Evolutionary conservation across 805 yeast species (phyloP).

Genomic region (Blastobotrys chiropterorum): DNA sequence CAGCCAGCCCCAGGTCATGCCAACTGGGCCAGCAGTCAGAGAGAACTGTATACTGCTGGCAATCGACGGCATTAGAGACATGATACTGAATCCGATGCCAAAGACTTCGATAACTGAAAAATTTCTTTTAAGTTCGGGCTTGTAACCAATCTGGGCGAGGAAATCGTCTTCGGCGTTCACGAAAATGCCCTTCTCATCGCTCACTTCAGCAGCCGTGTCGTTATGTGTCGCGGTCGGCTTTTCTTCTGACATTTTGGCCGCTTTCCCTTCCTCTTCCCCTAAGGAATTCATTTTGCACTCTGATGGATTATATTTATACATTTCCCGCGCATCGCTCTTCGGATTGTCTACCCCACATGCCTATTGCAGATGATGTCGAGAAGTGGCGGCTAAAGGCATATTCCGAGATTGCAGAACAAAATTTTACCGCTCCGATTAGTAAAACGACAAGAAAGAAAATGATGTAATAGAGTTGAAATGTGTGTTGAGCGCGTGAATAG

Average conservation of each 20-base stretch:
- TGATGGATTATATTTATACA: background rate
- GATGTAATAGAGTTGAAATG: no score
- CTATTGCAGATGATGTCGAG: background rate
- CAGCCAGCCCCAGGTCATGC: constrained; percentile 71
- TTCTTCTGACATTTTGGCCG: no score
- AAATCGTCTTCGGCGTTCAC: constrained; percentile 19
- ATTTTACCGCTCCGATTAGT: background rate
- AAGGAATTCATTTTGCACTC: background rate
- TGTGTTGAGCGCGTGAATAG: no score
- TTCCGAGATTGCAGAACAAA: background rate
- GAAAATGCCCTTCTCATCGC: background rate
- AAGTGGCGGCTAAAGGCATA: background rate
- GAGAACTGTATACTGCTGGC: constrained; percentile 51
- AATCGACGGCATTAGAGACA: constrained; percentile 58
- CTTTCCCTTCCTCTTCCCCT: no score
- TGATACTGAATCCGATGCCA: constrained; percentile 65
- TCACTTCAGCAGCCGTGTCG: background rate
- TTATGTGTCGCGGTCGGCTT: background rate
- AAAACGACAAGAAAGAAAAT: background rate
- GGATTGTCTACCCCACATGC: background rate
- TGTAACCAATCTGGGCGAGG: constrained; percentile 54
- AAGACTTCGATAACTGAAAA: constrained; percentile 59
- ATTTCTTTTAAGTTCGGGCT: constrained; percentile 57
- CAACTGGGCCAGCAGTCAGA: constrained; percentile 56
- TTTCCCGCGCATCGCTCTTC: background rate